These are phyloP conservation scores for Ramaria rubella DNA, from an alignment of 768 basidiomycete species.

Conservation along the genomic window DNA sequence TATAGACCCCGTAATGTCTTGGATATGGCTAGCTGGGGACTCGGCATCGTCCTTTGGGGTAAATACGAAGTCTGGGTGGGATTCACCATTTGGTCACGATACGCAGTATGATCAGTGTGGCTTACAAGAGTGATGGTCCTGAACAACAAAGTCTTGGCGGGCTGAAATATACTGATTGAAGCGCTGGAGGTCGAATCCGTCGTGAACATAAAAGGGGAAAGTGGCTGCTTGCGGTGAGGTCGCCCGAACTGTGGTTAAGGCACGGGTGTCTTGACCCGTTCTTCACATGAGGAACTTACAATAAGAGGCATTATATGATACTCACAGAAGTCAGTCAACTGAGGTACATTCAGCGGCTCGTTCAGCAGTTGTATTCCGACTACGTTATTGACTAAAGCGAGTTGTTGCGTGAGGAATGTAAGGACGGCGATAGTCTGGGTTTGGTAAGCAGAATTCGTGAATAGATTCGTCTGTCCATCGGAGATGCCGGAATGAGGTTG, in stretches of 20 bases:
- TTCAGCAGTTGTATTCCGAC: slow-evolving; percentile 56
- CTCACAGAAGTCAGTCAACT: slow-evolving; percentile 39
- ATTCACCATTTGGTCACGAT: slow-evolving; percentile 17
- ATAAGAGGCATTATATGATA: slow-evolving; percentile 18
- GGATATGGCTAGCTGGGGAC: slow-evolving; percentile 39
- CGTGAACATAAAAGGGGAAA: slow-evolving; percentile 63
- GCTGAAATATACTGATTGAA: slow-evolving; percentile 45
- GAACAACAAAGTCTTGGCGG: slow-evolving; percentile 55
- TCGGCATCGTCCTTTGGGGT: slow-evolving; percentile 43
- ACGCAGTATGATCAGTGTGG: slow-evolving; percentile 13
- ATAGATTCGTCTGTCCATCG: slow-evolving; percentile 34
- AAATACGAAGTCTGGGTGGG: slow-evolving; percentile 53
- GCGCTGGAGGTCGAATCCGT: slow-evolving; percentile 53
- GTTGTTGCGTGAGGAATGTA: slow-evolving; percentile 29
- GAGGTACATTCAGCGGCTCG: slow-evolving; percentile 44
- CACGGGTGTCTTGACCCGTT: slow-evolving; percentile 39
- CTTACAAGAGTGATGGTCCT: slow-evolving; percentile 61
- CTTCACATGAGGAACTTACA: slow-evolving; percentile 19
- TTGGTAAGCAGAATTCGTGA: slow-evolving; percentile 28
- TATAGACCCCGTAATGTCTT: slow-evolving; percentile 27
- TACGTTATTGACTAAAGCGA: slow-evolving; percentile 41
- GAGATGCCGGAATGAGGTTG: slow-evolving; percentile 39
- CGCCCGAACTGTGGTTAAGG: slow-evolving; percentile 42
- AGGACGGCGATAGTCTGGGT: slow-evolving; percentile 35
- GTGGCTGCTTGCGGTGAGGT: slow-evolving; percentile 28